Percentiles rank a stretch among this genome's conserved stretches.
Evolutionary conservation across 1,139 yeast species (phyloP).

Genomic region (Scheffersomyces parashehatae): DNA sequence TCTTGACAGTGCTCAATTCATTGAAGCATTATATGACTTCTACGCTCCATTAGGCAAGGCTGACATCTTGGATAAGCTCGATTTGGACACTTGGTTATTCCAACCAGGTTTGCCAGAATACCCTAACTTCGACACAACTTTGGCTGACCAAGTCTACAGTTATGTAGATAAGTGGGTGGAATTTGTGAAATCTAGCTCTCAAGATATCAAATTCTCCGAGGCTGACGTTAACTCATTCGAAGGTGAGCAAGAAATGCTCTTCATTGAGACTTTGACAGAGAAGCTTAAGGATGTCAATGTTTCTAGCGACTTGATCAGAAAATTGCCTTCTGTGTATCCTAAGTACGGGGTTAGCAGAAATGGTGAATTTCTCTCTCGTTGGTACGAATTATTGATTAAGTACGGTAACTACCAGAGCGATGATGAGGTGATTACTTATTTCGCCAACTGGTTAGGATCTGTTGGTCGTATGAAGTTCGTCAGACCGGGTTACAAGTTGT

Average conservation of each 20-base stretch:
- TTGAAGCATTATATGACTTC: slow-evolving; percentile 31
- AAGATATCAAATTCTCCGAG: slow-evolving; percentile 13
- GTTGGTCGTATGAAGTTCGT: slow-evolving; percentile 48
- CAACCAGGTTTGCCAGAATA: slow-evolving; percentile 28
- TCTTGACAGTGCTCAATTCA: slow-evolving; percentile 31
- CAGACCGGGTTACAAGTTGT: slow-evolving; percentile 40
- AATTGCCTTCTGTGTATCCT: slow-evolving; percentile 26
- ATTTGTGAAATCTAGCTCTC: slow-evolving; percentile 8
- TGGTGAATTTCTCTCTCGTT: slow-evolving; percentile 34
- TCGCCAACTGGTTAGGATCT: slow-evolving; percentile 41
- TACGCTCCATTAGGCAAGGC: slow-evolving; percentile 22
- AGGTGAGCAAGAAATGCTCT: slow-evolving; percentile 36
- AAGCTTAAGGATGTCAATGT: slow-evolving; percentile 18
- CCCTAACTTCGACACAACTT: slow-evolving; percentile 31
- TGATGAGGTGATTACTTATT: slow-evolving; percentile 20
- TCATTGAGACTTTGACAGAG: slow-evolving; percentile 31
- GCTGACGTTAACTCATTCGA: slow-evolving; percentile 28
- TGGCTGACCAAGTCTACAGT: slow-evolving; percentile 31
- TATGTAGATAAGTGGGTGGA: slow-evolving; percentile 29
- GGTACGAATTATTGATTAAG: slow-evolving; percentile 32
- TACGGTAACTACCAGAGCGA: slow-evolving; percentile 22
- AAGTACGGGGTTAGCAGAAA: slow-evolving; percentile 25
- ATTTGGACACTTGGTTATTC: slow-evolving; percentile 32
- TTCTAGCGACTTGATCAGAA: slow-evolving; percentile 16
- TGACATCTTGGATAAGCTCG: slow-evolving; percentile 19